Evolutionary conservation across 768 basidiomycete genomes (phyloP), one percentile per base, ranked within the genome.

Genomic region (Rhizopogon roseolus): DNA sequence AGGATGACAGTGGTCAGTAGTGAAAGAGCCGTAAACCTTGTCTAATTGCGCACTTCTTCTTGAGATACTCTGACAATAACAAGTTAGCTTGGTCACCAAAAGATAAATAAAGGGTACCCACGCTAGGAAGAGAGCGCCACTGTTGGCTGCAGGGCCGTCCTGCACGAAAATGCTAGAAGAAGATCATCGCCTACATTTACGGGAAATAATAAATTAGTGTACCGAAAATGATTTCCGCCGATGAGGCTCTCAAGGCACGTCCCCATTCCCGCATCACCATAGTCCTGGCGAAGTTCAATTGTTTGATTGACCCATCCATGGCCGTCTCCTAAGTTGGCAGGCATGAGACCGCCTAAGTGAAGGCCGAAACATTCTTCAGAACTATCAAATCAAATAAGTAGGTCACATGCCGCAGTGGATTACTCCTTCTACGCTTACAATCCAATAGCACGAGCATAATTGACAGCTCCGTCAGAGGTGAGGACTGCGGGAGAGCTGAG

Each of bases 401-500:
- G 65, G 29, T 49, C 46, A 10, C 16, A n/a, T 16, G 38, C 50
- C 14, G 19, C 36, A 6, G n/a, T 11, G 3, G 29, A 22, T 22
- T 43, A 13, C 28, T 37, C 27, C 38, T 49, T 29, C 10, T 41
- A 25, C 13, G 68, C 78, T 57, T 59, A 86, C 85, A 85, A 86
- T 14, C 83, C 84, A 50, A 86, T 78, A 4, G 84, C 78, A 34
- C 66, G 73, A 0, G 82, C 85, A 61, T 74, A 87, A 59, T 84
- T 85, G 42, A 82, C 40, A 46, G 86, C 62, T 0, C 85, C 85
- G 27, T 66, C 57, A 51, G 82, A 74, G 0, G 79, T 83, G 49
- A 86, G 75, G 14, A 87, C 81, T 0, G 19, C 69, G 0, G 80
- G 68, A 7, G 83, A 84, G 60, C 85, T 87, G 40, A 76, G 59